Conservation (phyloP, 306 rosid genomes). For the Casuarina cunninghamiana region DNA sequence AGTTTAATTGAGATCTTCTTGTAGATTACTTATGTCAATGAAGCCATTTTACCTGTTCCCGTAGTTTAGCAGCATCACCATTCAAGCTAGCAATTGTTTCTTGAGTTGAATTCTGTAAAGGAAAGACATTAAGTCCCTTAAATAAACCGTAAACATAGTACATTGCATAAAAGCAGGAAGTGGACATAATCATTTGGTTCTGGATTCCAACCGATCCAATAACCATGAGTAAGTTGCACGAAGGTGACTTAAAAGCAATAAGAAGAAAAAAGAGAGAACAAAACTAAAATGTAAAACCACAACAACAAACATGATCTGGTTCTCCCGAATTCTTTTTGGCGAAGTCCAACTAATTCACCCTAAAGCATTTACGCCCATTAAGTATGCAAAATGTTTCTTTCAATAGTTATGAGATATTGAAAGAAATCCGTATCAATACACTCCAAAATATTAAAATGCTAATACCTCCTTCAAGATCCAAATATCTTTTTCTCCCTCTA, state of each 20-base stretch:
- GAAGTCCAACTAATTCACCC: constrained; percentile 3
- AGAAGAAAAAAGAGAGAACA: background rate
- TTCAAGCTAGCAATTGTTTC: constrained; percentile 49
- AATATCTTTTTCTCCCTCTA: constrained; percentile 47
- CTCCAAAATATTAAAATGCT: background rate
- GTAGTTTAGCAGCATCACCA: constrained; percentile 47
- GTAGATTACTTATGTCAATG: constrained; percentile 21
- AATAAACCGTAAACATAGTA: constrained; percentile 25
- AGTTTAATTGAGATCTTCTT: constrained; percentile 19
- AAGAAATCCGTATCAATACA: background rate
- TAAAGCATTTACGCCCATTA: constrained; percentile 16
- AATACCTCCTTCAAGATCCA: constrained; percentile 55
- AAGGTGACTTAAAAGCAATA: background rate
- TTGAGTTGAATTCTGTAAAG: constrained; percentile 54
- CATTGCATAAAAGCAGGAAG: background rate
- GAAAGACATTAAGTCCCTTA: constrained; percentile 26
- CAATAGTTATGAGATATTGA: background rate
- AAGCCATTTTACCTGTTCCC: constrained; percentile 56
- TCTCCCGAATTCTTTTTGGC: background rate
- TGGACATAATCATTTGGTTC: background rate
- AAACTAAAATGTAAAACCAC: background rate
- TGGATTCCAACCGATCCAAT: background rate
- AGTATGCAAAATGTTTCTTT: constrained; percentile 5
- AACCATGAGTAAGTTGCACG: background rate
- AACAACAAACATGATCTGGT: background rate